Conservation (phyloP, 2,329 filamentous ascomycete species). For the Parascedosporium putredinis region DNA sequence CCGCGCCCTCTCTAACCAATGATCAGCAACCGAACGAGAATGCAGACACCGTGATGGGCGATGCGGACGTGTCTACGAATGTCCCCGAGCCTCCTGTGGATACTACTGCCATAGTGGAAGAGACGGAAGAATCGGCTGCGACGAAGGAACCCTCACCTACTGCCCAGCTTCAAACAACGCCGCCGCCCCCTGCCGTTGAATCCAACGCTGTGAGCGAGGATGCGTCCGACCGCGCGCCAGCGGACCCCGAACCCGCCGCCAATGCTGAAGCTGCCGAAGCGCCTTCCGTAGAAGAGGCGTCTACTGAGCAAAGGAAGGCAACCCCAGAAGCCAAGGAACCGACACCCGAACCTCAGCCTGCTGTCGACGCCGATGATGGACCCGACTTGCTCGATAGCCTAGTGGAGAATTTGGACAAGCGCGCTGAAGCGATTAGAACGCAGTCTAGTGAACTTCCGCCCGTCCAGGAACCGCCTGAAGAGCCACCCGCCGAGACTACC, state of each 20-base stretch:
- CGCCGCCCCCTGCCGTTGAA: too few relatives aligned
- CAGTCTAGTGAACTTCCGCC: neutral
- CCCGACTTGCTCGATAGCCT: conserved; percentile 9
- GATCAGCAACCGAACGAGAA: neutral
- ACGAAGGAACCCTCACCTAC: neutral
- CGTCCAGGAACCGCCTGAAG: neutral
- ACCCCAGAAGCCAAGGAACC: conserved; percentile 12
- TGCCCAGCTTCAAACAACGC: neutral
- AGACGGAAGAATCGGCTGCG: neutral
- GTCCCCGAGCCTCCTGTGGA: neutral
- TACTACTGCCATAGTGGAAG: neutral
- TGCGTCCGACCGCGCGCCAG: neutral
- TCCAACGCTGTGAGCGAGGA: too few relatives aligned
- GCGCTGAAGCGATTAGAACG: neutral
- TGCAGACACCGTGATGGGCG: neutral
- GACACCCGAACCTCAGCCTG: conserved; percentile 12
- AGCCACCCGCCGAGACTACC: neutral
- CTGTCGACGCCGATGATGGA: conserved; percentile 20
- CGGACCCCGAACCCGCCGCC: neutral
- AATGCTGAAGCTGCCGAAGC: neutral
- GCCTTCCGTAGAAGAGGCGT: neutral
- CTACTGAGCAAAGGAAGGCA: too few relatives aligned
- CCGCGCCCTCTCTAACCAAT: neutral
- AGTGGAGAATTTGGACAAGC: neutral
- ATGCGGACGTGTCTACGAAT: neutral